phyloP scores from a whole-genome alignment of 352 stramenopile species.

The Blastocystis hominis region DNA sequence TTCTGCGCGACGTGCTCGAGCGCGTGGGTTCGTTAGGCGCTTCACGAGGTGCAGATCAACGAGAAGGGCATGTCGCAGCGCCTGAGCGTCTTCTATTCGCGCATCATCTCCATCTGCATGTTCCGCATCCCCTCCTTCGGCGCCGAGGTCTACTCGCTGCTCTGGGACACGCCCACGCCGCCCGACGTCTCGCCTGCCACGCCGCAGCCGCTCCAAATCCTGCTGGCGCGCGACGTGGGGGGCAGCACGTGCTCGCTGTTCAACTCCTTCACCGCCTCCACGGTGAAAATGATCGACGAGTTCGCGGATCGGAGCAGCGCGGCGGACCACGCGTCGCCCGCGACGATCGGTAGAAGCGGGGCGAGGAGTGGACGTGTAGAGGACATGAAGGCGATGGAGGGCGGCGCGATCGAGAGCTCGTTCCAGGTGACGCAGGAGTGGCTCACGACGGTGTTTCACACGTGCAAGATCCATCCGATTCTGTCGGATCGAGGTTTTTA shows the following conservation, averaged over 20 bases:
- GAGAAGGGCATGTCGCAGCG: slow-evolving; percentile 44
- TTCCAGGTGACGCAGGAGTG: slow-evolving; percentile 28
- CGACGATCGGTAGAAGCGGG: neutral
- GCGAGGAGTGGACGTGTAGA: neutral
- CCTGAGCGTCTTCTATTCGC: slow-evolving; percentile 45
- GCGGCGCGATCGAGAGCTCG: neutral
- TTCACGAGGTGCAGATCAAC: slow-evolving; percentile 14
- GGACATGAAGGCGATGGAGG: slow-evolving; percentile 40
- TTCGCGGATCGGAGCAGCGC: neutral
- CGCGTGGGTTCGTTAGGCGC: neutral
- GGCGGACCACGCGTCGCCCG: neutral
- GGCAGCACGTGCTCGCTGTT: slow-evolving; percentile 37
- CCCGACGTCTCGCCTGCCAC: neutral
- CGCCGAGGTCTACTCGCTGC: slow-evolving; percentile 6
- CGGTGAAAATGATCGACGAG: neutral
- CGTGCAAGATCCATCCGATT: slow-evolving; percentile 16
- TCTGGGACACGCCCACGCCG: neutral
- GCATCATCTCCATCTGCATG: slow-evolving; percentile 57
- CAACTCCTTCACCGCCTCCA: neutral
- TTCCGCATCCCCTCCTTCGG: slow-evolving; percentile 54
- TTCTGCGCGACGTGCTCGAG: slow-evolving; percentile 23
- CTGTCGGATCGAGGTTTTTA: neutral
- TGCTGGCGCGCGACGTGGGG: neutral
- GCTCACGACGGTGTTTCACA: slow-evolving; percentile 18
- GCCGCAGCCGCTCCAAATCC: neutral